phyloP scores from a whole-genome alignment of 805 yeast genomes.

The Cyberlindnera bimundalis region DNA sequence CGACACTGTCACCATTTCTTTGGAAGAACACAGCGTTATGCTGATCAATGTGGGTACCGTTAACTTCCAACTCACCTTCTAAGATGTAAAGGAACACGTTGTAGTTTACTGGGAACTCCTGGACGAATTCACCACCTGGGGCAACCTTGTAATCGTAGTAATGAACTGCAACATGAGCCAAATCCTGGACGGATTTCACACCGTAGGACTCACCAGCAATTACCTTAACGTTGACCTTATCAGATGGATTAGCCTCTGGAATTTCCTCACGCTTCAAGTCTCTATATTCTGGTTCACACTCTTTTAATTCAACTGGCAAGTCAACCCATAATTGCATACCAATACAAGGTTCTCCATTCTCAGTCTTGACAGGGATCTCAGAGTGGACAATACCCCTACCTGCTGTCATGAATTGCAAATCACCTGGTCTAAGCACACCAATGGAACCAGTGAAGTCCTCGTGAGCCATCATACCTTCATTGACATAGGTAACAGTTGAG shows the following conservation, averaged over 20 bases:
- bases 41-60: conserved; percentile 40
- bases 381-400: conserved; percentile 84
- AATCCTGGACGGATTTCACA: conserved; percentile 64
- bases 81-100: conserved; percentile 69
- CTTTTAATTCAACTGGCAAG: conserved; percentile 60
- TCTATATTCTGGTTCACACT: conserved; percentile 70
- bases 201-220: conserved; percentile 79
- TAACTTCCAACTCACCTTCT: conserved; percentile 53
- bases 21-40: conserved; percentile 61
- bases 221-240: conserved; percentile 62
- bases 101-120: conserved; percentile 55
- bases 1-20: conserved; percentile 60
- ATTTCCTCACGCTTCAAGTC: conserved; percentile 69
- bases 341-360: conserved; percentile 45
- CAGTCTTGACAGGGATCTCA: conserved; percentile 71
- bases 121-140: conserved; percentile 63
- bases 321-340: conserved; percentile 92
- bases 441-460: conserved; percentile 86
- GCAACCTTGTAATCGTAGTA: conserved; percentile 63
- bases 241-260: conserved; percentile 64
- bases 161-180: conserved; percentile 79
- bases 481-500: conserved; percentile 70
- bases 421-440: conserved; percentile 77
- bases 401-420: conserved; percentile 91
- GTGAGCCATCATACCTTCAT: conserved; percentile 68